Conservation (phyloP, 805 yeast genomes). For the Hanseniaspora lachancei region DNA sequence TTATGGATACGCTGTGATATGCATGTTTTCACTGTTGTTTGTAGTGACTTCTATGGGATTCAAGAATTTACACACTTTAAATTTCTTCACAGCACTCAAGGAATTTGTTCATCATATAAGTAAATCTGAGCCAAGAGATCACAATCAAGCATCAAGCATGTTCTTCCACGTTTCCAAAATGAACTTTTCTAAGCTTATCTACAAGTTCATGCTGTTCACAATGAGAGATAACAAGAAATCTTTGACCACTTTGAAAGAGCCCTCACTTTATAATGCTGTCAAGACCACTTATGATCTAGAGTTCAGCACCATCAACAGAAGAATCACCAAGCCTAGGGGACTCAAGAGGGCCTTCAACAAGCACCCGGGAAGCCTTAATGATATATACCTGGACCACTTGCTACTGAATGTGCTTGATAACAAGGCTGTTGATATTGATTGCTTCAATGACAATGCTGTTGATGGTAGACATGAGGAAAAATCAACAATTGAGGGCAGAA, state of each 20-base stretch:
- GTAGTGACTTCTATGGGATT: conserved; percentile 24
- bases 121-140: conserved; percentile 25
- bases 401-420: conserved; percentile 13
- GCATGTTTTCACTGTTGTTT: not conserved
- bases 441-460: conserved; percentile 14
- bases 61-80: conserved; percentile 17
- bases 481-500: not conserved
- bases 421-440: conserved; percentile 19
- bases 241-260: not conserved
- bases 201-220: not conserved
- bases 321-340: not conserved
- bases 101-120: conserved; percentile 23
- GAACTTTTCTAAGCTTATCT: not conserved
- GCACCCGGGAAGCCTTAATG: conserved; percentile 1
- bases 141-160: not conserved
- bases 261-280: not conserved
- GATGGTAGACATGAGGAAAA: conserved; percentile 6
- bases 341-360: not conserved
- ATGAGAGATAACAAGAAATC: not conserved
- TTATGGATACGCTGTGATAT: not conserved
- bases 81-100: conserved; percentile 23
- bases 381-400: conserved; percentile 1
- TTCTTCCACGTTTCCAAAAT: not conserved
- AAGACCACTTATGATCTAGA: conserved; percentile 5
- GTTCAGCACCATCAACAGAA: conserved; percentile 7